These are phyloP conservation scores for Bruguiera sexangula DNA, from an alignment of 345 rosid species.

Conservation along the genomic window DNA sequence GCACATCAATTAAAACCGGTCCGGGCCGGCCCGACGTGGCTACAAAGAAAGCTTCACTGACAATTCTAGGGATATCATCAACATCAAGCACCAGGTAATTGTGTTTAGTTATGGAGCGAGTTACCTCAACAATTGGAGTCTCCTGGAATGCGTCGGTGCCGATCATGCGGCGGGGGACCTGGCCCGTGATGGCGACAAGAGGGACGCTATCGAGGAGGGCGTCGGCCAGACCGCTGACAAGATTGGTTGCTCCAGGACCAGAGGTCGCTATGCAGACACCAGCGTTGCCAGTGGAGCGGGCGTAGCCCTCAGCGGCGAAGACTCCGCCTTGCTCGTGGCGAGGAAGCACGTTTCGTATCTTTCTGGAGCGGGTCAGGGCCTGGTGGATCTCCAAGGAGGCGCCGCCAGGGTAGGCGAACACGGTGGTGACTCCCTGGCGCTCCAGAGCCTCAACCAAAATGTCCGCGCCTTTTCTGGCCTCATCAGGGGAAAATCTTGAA, in stretches of 20 bases:
- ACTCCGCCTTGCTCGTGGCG: constrained; percentile 97
- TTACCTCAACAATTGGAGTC: constrained; percentile 90
- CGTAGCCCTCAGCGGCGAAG: constrained; percentile 94
- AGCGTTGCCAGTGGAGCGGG: constrained; percentile 76
- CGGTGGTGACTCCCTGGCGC: constrained; percentile 72
- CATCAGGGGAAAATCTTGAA: constrained; percentile 52
- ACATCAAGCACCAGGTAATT: constrained; percentile 82
- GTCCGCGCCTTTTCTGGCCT: constrained; percentile 93
- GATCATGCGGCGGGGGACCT: constrained; percentile 91
- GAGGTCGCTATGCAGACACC: constrained; percentile 97
- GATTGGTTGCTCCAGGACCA: constrained; percentile 89
- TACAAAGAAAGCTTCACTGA: constrained; percentile 73
- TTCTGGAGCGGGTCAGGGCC: constrained; percentile 80
- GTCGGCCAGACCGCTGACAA: constrained; percentile 87
- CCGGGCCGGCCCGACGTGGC: constrained; percentile 92
- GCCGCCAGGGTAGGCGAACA: constrained; percentile 93
- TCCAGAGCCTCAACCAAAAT: constrained; percentile 92
- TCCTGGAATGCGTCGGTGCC: constrained; percentile 95
- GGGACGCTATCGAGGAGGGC: constrained; percentile 90
- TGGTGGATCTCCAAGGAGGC: constrained; percentile 99
- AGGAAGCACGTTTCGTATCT: constrained; percentile 80
- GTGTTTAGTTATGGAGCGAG: constrained; percentile 85
- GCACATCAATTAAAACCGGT: constrained; percentile 86
- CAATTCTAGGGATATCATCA: constrained; percentile 84
- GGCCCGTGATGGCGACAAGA: constrained; percentile 84